Evolutionary conservation across 306 rosid species (phyloP).

Genomic region (Dryas octopetala): DNA sequence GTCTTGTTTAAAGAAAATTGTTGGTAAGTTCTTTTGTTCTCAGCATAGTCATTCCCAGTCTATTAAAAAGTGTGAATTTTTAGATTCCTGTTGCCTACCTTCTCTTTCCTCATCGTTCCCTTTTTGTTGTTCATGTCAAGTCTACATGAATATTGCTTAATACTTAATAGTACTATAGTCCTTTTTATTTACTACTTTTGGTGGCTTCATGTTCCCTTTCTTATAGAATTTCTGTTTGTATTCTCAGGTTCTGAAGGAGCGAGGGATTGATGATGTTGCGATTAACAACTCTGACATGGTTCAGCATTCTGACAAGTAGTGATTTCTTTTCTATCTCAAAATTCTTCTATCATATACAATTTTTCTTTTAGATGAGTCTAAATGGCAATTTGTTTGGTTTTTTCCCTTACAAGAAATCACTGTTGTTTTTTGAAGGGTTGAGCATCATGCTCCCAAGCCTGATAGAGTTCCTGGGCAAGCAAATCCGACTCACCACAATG

Average conservation of each 20-base stretch:
- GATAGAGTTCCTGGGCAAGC: slow-evolving; percentile 55
- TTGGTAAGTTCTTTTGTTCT: not conserved
- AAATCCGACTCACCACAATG: slow-evolving; percentile 41
- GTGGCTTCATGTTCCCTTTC: slow-evolving; percentile 21
- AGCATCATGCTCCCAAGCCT: slow-evolving; percentile 46
- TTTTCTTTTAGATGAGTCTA: not conserved
- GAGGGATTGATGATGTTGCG: slow-evolving; percentile 71
- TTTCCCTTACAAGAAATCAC: slow-evolving; percentile 3
- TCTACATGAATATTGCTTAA: not conserved
- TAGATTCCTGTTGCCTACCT: not conserved
- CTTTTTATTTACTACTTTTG: not conserved
- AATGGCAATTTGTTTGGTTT: slow-evolving; percentile 10
- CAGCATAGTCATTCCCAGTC: not conserved
- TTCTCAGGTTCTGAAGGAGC: slow-evolving; percentile 87
- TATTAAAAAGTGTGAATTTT: not conserved
- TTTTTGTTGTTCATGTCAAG: not conserved
- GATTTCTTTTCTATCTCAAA: slow-evolving; percentile 8
- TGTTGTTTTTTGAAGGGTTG: slow-evolving; percentile 53
- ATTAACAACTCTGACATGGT: slow-evolving; percentile 48
- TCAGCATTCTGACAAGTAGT: slow-evolving; percentile 68
- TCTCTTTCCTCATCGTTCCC: not conserved
- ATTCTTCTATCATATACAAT: not conserved
- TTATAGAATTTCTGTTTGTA: slow-evolving; percentile 26
- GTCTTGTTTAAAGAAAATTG: not conserved
- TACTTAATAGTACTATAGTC: not conserved